phyloP scores from a whole-genome alignment of 2,329 filamentous ascomycete genomes.

The Rutstroemia sp. region DNA sequence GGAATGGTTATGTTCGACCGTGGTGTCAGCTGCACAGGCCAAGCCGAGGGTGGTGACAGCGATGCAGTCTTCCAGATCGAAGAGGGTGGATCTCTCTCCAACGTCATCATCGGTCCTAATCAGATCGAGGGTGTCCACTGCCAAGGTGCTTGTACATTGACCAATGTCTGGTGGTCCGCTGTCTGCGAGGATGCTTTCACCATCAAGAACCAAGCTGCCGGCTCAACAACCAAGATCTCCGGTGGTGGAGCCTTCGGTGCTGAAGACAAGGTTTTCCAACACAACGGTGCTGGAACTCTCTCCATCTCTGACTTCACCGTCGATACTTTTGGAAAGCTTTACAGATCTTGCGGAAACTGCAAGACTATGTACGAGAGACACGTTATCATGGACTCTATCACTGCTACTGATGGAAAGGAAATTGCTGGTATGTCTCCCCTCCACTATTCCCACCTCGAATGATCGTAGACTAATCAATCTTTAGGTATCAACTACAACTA shows the following conservation, averaged over 20 bases:
- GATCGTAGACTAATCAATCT: slow-evolving; percentile 25
- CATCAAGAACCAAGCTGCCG: slow-evolving; percentile 19
- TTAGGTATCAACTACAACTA: slow-evolving; percentile 46
- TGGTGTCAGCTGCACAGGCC: slow-evolving; percentile 34
- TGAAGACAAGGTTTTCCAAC: slow-evolving; percentile 34
- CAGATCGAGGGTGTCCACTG: slow-evolving; percentile 29
- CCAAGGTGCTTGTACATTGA: slow-evolving; percentile 22
- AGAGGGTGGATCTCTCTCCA: slow-evolving; percentile 28
- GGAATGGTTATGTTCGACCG: slow-evolving; percentile 39
- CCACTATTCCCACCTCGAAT: background rate
- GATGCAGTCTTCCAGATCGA: slow-evolving; percentile 30
- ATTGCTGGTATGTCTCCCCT: slow-evolving; percentile 13
- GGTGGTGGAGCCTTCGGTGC: slow-evolving; percentile 38
- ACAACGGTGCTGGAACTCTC: slow-evolving; percentile 36
- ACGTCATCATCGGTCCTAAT: slow-evolving; percentile 30
- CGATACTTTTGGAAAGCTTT: slow-evolving; percentile 40
- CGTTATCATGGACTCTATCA: slow-evolving; percentile 36
- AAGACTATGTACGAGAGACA: slow-evolving; percentile 21
- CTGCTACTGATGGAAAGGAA: slow-evolving; percentile 32
- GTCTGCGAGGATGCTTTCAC: slow-evolving; percentile 24
- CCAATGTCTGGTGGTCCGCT: slow-evolving; percentile 23
- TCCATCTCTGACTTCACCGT: slow-evolving; percentile 33
- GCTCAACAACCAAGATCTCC: slow-evolving; percentile 35
- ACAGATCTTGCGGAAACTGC: slow-evolving; percentile 45
- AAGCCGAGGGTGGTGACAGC: slow-evolving; percentile 34